Evolutionary conservation across 306 rosid species (phyloP), one percentile per base, ranked within the genome.

Genomic region (Parietaria judaica): DNA sequence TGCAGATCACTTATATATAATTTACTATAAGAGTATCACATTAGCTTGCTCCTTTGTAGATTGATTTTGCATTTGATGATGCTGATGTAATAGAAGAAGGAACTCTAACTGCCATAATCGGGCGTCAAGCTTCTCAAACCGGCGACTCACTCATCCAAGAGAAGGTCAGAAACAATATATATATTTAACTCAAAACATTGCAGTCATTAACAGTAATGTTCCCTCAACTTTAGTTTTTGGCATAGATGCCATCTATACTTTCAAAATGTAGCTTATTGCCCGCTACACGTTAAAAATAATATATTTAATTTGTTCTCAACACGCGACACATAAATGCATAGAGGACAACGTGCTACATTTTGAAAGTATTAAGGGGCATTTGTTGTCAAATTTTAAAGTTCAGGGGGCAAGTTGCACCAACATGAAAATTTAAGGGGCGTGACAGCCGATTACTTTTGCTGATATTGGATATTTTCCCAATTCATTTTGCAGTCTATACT

Each of bases 11-110:
- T 41, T 41, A 41, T 5, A 41, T 0, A 41, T 41, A 5, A 41
- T 41, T 41, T 41, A 8, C 45, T 41, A 41, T 39, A 41, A 12
- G 39, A 61, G 56, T 58, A 68, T 79, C 79, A 77, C 72, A 71
- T 63, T 63, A 64, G 76, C 71, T 75, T 78, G 71, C 63, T 71
- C 54, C 72, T 66, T 73, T 84, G 80, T 79, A 90, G 97, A 82
- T 86, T 79, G 95, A 90, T 76, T 84, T 86, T 79, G 92, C 94
- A 66, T 90, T 90, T 82, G 95, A 84, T 75, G 97, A 90, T 70
- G 95, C 94, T 74, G 95, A 86, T 76, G 74, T 66, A 64, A 76
- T 90, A 70, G 97, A 90, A 84, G 88, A 90, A 84, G 87, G 86
- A 58, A 84, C 88, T 54, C 83, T 90, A 44, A 61, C 60, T 16